These are phyloP conservation scores for Pelagophyceae sp. DNA, from an alignment of 352 stramenopile species.

Conservation along the genomic window DNA sequence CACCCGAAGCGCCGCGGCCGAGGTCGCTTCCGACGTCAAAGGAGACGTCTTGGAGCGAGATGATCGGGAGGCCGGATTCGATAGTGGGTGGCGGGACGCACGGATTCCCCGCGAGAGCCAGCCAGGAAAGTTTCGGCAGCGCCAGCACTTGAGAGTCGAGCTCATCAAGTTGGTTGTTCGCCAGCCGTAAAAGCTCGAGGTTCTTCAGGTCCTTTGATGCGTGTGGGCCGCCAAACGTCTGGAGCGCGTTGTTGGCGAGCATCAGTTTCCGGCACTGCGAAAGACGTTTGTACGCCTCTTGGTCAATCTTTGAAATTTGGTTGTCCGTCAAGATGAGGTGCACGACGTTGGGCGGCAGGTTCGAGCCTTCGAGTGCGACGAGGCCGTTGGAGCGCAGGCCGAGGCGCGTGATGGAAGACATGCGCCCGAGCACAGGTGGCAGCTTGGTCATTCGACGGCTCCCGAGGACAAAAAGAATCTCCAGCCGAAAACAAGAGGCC, in stretches of 20 bases:
- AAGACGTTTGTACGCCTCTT: background rate
- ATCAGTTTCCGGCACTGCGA: background rate
- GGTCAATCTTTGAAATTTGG: background rate
- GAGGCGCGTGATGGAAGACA: background rate
- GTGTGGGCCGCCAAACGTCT: background rate
- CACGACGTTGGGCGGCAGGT: background rate
- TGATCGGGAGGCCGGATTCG: background rate
- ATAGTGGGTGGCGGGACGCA: background rate
- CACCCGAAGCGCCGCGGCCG: conserved; percentile 3
- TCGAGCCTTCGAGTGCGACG: background rate
- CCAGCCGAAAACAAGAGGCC: background rate
- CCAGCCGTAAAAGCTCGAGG: conserved; percentile 1
- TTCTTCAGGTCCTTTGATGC: background rate
- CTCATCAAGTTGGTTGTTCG: background rate
- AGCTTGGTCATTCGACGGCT: background rate
- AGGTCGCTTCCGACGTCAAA: background rate
- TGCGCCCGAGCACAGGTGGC: background rate
- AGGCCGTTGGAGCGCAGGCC: conserved; percentile 4
- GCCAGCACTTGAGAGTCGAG: background rate
- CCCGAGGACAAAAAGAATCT: conserved; percentile 14
- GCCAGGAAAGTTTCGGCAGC: background rate
- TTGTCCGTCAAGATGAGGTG: conserved; percentile 20
- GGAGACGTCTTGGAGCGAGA: background rate
- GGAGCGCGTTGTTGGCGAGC: conserved; percentile 11
- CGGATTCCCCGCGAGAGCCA: conserved; percentile 10